These are phyloP conservation scores for Phanerodontia chrysosporium DNA, from an alignment of 768 basidiomycete genomes.

Conservation along the genomic window DNA sequence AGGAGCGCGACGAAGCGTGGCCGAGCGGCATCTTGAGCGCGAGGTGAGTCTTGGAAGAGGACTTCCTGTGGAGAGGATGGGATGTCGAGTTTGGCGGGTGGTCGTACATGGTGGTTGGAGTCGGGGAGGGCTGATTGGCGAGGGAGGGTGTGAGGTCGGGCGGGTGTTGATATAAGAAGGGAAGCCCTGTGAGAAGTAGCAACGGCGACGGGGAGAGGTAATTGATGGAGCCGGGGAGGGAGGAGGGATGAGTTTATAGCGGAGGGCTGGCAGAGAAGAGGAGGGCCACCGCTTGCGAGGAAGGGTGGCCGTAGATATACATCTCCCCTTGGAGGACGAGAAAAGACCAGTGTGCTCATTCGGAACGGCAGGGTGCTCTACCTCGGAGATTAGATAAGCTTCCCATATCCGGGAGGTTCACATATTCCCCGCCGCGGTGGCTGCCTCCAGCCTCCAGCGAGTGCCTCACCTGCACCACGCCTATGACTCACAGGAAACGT, in stretches of 20 bases:
- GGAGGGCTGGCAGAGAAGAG: not conserved
- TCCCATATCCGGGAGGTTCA: not conserved
- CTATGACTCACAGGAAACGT: not conserved
- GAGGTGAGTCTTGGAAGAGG: slow-evolving; percentile 22
- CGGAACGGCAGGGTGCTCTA: slow-evolving; percentile 1
- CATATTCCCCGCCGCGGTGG: not conserved
- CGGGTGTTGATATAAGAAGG: slow-evolving; percentile 3
- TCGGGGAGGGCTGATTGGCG: slow-evolving; percentile 7
- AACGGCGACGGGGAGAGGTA: slow-evolving; percentile 4
- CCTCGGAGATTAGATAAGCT: slow-evolving; percentile 6
- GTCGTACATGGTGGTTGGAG: slow-evolving; percentile 20
- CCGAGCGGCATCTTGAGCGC: slow-evolving; percentile 19
- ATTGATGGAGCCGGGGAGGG: not conserved
- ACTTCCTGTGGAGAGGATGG: slow-evolving; percentile 14
- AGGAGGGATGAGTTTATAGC: not conserved
- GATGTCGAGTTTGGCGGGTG: slow-evolving; percentile 13
- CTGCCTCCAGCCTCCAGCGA: not conserved
- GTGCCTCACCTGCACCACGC: slow-evolving; percentile 3
- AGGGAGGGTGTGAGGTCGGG: not conserved
- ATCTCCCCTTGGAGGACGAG: slow-evolving; percentile 1
- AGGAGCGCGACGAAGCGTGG: slow-evolving; percentile 11
- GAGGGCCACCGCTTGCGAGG: slow-evolving; percentile 3
- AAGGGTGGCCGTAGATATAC: slow-evolving; percentile 5
- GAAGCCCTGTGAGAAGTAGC: not conserved
- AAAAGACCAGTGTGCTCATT: not conserved